phyloP scores from a whole-genome alignment of 2,329 filamentous ascomycete species.

The Coniochaeta sp. region DNA sequence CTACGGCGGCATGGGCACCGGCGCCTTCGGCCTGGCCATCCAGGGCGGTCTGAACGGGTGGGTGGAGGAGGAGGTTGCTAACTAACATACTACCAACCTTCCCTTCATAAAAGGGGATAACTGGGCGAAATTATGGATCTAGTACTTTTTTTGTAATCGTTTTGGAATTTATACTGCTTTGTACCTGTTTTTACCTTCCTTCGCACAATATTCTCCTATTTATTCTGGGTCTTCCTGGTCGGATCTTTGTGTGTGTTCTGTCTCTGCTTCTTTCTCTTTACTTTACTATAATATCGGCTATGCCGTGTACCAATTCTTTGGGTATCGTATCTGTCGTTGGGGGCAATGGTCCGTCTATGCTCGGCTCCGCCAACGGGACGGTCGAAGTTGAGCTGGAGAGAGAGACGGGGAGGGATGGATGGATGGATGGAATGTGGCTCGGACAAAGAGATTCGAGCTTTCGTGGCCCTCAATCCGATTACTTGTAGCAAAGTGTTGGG shows the following conservation, averaged over 20 bases:
- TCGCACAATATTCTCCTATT: not conserved
- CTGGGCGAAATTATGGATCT: conserved; percentile 7
- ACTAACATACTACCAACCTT: conserved; percentile 26
- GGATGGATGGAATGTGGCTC: too few relatives aligned
- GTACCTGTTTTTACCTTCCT: conserved; percentile 9
- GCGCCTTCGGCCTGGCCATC: conserved; percentile 51
- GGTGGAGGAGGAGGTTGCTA: conserved; percentile 60
- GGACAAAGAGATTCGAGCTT: too few relatives aligned
- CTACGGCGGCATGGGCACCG: conserved; percentile 51
- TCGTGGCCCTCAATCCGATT: too few relatives aligned
- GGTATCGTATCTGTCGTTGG: not conserved
- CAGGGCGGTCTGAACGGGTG: conserved; percentile 59
- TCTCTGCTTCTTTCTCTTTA: not conserved
- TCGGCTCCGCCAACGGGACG: not conserved
- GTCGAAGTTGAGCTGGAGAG: too few relatives aligned
- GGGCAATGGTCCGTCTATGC: not conserved
- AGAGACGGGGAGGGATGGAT: too few relatives aligned
- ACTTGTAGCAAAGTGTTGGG: not conserved
- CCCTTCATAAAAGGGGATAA: conserved; percentile 7
- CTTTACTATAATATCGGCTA: not conserved
- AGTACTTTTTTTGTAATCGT: conserved; percentile 14
- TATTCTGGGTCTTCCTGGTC: not conserved
- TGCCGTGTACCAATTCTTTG: not conserved
- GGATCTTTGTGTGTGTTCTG: not conserved
- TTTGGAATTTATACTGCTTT: conserved; percentile 12